Evolutionary conservation across 441 rosid species (phyloP).

Genomic region (Gossypium davidsonii): DNA sequence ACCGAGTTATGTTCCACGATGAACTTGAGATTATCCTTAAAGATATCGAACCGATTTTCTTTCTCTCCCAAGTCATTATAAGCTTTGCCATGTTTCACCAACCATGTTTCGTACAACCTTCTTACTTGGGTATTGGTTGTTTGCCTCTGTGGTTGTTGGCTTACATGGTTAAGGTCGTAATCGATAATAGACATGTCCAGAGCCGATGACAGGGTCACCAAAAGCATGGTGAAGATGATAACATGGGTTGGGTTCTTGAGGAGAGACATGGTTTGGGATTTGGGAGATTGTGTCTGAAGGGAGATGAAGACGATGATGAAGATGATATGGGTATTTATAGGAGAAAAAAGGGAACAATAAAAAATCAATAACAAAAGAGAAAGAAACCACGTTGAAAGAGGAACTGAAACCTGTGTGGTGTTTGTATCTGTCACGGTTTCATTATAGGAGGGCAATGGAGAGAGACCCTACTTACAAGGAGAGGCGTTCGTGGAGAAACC

Average conservation of each 20-base stretch:
- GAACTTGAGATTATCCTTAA: slow-evolving; percentile 47
- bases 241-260: background rate
- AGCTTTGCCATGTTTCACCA: slow-evolving; percentile 34
- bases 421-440: slow-evolving; percentile 1
- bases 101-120: slow-evolving; percentile 41
- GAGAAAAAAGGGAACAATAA: background rate
- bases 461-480: background rate
- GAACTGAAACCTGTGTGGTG: background rate
- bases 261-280: slow-evolving; percentile 15
- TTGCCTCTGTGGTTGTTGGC: background rate
- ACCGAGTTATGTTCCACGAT: slow-evolving; percentile 38
- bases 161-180: slow-evolving; percentile 18
- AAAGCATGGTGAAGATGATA: slow-evolving; percentile 6
- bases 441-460: background rate
- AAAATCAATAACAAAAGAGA: background rate
- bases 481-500: background rate
- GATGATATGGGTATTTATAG: background rate
- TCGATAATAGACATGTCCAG: slow-evolving; percentile 33
- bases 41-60: slow-evolving; percentile 43
- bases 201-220: slow-evolving; percentile 3
- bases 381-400: slow-evolving; percentile 4
- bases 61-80: slow-evolving; percentile 47
- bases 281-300: background rate
- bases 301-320: background rate
- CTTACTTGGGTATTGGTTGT: slow-evolving; percentile 20